Conservation (phyloP, 805 yeast species). For the Lachancea waltii region DNA sequence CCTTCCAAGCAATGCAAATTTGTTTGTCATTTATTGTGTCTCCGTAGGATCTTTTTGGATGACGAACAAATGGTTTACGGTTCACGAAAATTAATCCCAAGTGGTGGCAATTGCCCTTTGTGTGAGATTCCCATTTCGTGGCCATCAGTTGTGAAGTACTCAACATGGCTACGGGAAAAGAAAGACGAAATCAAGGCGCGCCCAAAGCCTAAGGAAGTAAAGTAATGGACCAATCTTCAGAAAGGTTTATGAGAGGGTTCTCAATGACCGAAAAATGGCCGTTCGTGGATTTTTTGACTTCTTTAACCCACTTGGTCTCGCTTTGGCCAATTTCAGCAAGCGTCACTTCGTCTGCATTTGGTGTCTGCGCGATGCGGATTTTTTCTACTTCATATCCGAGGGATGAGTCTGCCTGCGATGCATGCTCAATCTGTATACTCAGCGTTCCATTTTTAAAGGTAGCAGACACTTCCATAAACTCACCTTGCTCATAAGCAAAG, state of each 20-base stretch:
- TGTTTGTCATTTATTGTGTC: slow-evolving; percentile 37
- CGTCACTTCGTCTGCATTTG: too few species aligned
- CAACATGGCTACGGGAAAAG: slow-evolving; percentile 15
- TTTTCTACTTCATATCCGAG: slow-evolving; percentile 47
- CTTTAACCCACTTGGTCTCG: background rate
- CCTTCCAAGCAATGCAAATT: slow-evolving; percentile 28
- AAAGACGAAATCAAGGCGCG: too few species aligned
- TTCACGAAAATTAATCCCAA: slow-evolving; percentile 24
- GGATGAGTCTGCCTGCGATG: too few species aligned
- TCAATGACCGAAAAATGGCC: background rate
- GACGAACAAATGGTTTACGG: slow-evolving; percentile 14
- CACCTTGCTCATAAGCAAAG: slow-evolving; percentile 48
- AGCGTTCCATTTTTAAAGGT: slow-evolving; percentile 31
- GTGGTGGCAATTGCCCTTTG: slow-evolving; percentile 25
- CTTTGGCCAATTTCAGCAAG: slow-evolving; percentile 1
- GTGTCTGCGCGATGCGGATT: slow-evolving; percentile 43
- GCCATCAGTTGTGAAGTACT: slow-evolving; percentile 25
- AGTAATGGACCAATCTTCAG: slow-evolving; percentile 1
- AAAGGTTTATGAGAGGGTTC: slow-evolving; percentile 2
- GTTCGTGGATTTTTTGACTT: background rate
- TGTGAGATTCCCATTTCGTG: slow-evolving; percentile 28
- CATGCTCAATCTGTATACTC: too few species aligned
- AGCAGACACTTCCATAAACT: slow-evolving; percentile 41
- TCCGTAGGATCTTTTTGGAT: slow-evolving; percentile 25
- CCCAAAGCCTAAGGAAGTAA: background rate